Evolutionary conservation across 345 rosid genomes (phyloP).

Genomic region (Populus pruinosa): DNA sequence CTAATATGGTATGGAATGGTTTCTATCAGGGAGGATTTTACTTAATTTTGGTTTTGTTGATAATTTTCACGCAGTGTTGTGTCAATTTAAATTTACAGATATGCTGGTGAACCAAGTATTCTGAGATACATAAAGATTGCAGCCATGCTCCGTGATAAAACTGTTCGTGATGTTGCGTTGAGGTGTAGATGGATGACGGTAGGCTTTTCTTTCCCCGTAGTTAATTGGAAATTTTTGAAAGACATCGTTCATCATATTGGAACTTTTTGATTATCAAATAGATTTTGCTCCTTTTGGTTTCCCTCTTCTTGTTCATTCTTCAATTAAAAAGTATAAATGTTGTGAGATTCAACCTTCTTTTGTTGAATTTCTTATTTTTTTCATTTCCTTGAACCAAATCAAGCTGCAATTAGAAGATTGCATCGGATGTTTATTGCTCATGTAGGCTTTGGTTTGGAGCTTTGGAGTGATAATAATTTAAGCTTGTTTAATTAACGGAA

Average conservation of each 20-base stretch:
- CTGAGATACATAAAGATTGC: slow-evolving; percentile 88
- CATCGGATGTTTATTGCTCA: neutral
- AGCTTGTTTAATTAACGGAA: neutral
- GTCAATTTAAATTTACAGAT: slow-evolving; percentile 38
- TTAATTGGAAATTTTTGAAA: slow-evolving; percentile 4
- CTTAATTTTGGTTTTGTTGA: slow-evolving; percentile 1
- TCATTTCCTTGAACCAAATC: neutral
- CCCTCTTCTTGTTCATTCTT: neutral
- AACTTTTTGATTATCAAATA: neutral
- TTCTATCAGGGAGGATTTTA: neutral
- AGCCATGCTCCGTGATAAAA: slow-evolving; percentile 69
- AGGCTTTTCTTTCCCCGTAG: slow-evolving; percentile 20
- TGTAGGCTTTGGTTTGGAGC: neutral
- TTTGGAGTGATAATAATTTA: neutral
- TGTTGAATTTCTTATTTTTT: neutral
- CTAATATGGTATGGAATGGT: neutral
- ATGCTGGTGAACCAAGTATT: slow-evolving; percentile 66
- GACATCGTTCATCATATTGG: neutral
- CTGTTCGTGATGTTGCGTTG: slow-evolving; percentile 93
- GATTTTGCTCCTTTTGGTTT: neutral
- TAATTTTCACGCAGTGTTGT: neutral
- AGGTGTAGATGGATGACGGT: slow-evolving; percentile 96
- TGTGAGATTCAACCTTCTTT: neutral
- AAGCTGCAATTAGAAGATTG: neutral
- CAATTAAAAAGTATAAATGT: neutral